phyloP scores from a whole-genome alignment of 805 yeast genomes.

The Starmera pachycereana region DNA sequence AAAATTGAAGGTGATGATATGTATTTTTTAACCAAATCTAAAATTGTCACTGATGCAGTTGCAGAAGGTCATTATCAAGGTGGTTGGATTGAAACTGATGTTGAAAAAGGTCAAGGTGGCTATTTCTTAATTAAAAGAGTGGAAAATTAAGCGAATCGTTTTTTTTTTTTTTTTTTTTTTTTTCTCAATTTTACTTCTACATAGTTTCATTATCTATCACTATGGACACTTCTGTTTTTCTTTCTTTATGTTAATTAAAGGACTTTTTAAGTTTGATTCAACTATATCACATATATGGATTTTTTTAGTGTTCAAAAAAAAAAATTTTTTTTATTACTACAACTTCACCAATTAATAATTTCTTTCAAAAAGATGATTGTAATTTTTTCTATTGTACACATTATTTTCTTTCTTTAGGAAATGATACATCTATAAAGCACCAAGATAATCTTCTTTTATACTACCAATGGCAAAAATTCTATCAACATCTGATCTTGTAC shows the following conservation, averaged over 20 bases:
- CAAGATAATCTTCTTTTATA: slow-evolving; percentile 94
- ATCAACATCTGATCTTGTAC: slow-evolving; percentile 95
- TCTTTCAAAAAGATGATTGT: no score
- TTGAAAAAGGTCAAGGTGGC: slow-evolving; percentile 26
- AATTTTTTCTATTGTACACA: no score
- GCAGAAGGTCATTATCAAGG: slow-evolving; percentile 24
- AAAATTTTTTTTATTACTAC: no score
- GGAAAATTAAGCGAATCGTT: not conserved
- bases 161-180: not conserved
- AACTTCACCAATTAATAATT: no score
- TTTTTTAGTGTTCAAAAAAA: no score
- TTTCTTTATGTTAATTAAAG: not conserved
- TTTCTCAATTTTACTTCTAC: not conserved
- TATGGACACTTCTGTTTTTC: not conserved
- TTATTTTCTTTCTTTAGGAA: no score
- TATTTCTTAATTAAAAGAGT: slow-evolving; percentile 12
- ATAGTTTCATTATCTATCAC: not conserved
- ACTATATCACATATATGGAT: no score
- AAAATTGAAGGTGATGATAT: slow-evolving; percentile 26
- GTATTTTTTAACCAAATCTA: slow-evolving; percentile 26
- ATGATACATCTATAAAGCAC: slow-evolving; percentile 41
- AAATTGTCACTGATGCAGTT: slow-evolving; percentile 26
- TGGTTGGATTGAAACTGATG: slow-evolving; percentile 23
- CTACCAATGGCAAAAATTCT: slow-evolving; percentile 96
- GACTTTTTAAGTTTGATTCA: not conserved